Percentiles rank a stretch among this genome's conserved stretches.
Conservation (phyloP, 306 rosid genomes). For the Prunus fruticosa region DNA sequence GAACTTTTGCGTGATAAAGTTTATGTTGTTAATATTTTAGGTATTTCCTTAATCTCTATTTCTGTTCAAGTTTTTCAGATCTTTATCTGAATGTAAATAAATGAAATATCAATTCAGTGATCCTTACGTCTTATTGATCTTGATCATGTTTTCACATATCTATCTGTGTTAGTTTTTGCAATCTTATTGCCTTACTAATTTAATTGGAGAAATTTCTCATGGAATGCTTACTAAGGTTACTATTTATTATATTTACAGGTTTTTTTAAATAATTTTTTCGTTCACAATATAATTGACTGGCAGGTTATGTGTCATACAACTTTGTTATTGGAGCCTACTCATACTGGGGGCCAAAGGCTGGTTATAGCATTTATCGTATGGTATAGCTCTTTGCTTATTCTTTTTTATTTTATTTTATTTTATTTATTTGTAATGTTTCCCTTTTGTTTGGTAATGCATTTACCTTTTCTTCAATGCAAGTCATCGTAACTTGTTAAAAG, state of each 20-base stretch:
- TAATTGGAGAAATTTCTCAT: not conserved
- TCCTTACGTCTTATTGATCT: not conserved
- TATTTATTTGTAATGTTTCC: not conserved
- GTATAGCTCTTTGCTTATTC: slow-evolving; percentile 36
- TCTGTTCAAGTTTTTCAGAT: slow-evolving; percentile 3
- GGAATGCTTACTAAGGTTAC: not conserved
- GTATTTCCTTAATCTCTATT: slow-evolving; percentile 39
- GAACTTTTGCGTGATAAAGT: slow-evolving; percentile 73
- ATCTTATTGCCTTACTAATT: slow-evolving; percentile 5
- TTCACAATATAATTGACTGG: slow-evolving; percentile 25
- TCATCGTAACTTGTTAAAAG: slow-evolving; percentile 1
- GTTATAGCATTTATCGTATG: slow-evolving; percentile 85
- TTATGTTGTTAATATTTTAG: slow-evolving; percentile 71
- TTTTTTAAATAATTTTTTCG: not conserved
- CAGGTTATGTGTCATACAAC: slow-evolving; percentile 80
- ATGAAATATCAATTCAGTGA: not conserved
- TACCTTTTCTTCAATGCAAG: slow-evolving; percentile 8
- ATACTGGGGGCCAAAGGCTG: slow-evolving; percentile 98
- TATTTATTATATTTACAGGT: not conserved
- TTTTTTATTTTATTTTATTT: not conserved
- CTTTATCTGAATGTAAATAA: not conserved
- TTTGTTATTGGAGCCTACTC: slow-evolving; percentile 97
- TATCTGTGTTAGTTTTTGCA: not conserved
- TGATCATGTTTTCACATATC: not conserved
- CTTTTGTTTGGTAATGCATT: not conserved